These are phyloP conservation scores for Trametes cubensis DNA, from an alignment of 768 basidiomycete genomes.

Conservation along the genomic window DNA sequence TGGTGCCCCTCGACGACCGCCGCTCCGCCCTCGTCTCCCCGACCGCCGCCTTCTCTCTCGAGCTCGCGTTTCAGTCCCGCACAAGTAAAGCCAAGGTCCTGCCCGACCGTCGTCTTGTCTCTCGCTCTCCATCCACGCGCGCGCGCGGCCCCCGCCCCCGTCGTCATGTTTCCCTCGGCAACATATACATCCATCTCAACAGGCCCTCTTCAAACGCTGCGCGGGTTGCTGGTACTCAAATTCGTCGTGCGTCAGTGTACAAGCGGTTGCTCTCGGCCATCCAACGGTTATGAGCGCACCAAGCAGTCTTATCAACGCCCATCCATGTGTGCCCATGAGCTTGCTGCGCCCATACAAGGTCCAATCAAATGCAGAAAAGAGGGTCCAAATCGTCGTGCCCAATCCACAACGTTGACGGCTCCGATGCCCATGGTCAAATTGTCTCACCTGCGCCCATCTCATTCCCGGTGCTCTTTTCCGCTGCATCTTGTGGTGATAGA, in stretches of 20 bases:
- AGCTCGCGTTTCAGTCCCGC: background rate
- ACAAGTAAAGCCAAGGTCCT: too few species aligned
- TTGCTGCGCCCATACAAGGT: background rate
- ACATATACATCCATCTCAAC: background rate
- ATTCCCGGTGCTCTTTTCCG: too few species aligned
- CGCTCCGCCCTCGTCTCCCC: constrained; percentile 4
- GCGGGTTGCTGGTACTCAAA: background rate
- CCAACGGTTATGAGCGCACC: too few species aligned
- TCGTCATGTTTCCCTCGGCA: background rate
- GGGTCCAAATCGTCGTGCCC: constrained; percentile 3
- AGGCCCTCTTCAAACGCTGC: background rate
- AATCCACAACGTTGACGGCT: background rate
- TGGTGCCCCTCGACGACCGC: constrained; percentile 3
- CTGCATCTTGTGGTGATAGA: too few species aligned
- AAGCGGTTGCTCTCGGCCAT: background rate
- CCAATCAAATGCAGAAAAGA: constrained; percentile 3
- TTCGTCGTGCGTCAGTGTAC: background rate
- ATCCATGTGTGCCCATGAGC: too few species aligned
- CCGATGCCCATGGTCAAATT: too few species aligned
- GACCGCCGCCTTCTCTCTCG: background rate
- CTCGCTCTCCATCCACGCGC: background rate
- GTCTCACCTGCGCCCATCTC: too few species aligned
- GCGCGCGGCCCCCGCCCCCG: background rate
- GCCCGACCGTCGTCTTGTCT: too few species aligned
- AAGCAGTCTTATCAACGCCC: too few species aligned